Base-by-base conservation (phyloP, 805 yeast species). In the Spathaspora boniae region DNA sequence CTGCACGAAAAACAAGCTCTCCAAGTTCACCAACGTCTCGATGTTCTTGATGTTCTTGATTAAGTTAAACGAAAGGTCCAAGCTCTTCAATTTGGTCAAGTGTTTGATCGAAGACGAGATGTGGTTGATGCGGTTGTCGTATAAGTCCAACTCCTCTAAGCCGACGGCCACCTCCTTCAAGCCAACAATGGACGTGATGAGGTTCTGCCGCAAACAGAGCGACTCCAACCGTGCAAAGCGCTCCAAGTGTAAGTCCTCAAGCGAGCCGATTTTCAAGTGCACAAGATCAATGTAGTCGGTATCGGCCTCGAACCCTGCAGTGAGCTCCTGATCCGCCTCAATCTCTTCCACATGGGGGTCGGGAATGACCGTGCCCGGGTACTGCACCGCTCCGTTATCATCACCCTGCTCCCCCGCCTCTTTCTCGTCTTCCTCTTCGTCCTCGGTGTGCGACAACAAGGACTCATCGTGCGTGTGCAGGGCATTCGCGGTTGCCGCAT, bases 61-160 rank as follows among this genome's bases (percentile, higher is more conserved):
- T 53, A 82, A 85, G 60, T 93, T 93, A 64, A 93, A 93, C 16
- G 95, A 85, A 17, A 93, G 68, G 61, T 93, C 98, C 47, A 93
- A 66, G 35, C 53, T 71, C 37, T 58, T 71, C 42, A 88, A 60
- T 25, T 76, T 72, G 3, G 54, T 60, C 45, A 87, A 73, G 31
- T 77, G 76, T 42, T 73, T 77, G 14, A 87, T 54, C 48, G 78
- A 81, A 30, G 80, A 78, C 4, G 89, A 80, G 34, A 93, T 86
- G 53, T 88, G 96, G 45, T 81, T 79, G 49, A 93, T 83, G 48
- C 95, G 68, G 60, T 93, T 93, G 60, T 93, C 98, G 55, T 93
- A 93, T 21, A 89, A 68, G 58, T 93, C 98, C 40, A 93, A 62
- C 41, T 87, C 93, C 45, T 76, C 84, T 47, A 93, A 48, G 0